Base-by-base conservation (phyloP, 257 asterid species). In the Fraxinus americana region DNA sequence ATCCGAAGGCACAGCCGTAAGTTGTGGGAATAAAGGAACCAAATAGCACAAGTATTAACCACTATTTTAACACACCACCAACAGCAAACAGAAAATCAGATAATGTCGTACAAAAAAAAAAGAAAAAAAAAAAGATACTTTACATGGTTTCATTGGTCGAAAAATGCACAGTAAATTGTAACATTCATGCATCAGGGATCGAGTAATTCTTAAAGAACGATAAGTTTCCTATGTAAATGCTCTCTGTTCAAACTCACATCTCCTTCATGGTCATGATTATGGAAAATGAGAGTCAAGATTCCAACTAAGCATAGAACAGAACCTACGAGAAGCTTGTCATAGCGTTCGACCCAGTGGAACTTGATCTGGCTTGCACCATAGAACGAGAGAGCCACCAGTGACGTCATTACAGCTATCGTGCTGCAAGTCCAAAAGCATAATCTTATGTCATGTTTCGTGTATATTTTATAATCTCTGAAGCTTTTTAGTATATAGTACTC, bases 321-420 rank as follows among this genome's bases (percentile, higher is more conserved):
- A 65, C 98, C 99, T 8, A 93, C 97, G 19, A 93, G 97, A 82
- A 96, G 97, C 88, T 93, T 93, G 89, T 96, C 99, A 7, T 96
- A 92, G 69, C 92, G 97, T 81, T 95, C 98, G 77, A 90, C 97
- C 98, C 96, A 95, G 79, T 93, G 98, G 82, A 96, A 96, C 94
- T 96, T 96, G 72, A 96, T 92, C 89, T 93, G 98, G 82, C 97
- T 96, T 45, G 99, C 97, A 77, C 99, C 99, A 54, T 96, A 93
- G 87, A 91, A 93, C 19, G 98, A 96, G 78, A 93, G 96, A 5
- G 99, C 99, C 84, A 96, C 98, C 50, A 96, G 87, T 1, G 98
- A 96, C 9, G 93, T 96, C 99, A 96, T 96, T 41, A 93, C 99
- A 61, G 92, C 87, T 76, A 96, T 90, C 34, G 98, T 96, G 91